phyloP scores from a whole-genome alignment of 331 rosid genomes.

The Quercus lobata region DNA sequence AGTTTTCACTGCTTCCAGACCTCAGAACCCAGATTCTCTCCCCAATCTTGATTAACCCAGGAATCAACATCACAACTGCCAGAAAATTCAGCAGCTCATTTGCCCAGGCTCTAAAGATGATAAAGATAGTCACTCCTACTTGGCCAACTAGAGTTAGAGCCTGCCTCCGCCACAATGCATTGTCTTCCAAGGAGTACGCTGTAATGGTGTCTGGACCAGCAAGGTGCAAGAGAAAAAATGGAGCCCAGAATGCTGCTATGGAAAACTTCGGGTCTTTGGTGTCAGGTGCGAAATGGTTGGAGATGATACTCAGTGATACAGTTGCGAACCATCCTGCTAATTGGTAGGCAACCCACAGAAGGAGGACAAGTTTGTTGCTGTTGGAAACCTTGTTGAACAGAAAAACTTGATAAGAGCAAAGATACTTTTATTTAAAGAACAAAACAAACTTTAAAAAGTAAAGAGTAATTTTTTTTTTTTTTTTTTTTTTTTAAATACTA shows the following conservation, averaged over 20 bases:
- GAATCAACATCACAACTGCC: constrained; percentile 28
- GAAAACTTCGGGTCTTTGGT: not conserved
- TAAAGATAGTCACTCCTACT: constrained; percentile 3
- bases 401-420: too few species aligned
- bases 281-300: not conserved
- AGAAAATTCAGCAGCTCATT: not conserved
- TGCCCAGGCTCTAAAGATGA: constrained; percentile 25
- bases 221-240: too few species aligned
- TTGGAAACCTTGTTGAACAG: too few species aligned
- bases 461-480: too few species aligned
- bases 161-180: constrained; percentile 38
- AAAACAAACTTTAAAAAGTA: too few species aligned
- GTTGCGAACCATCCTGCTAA: constrained; percentile 36
- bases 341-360: constrained; percentile 23
- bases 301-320: constrained; percentile 20
- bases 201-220: too few species aligned
- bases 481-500: too few species aligned
- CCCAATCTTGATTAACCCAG: constrained; percentile 32
- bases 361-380: not conserved
- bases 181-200: constrained; percentile 26
- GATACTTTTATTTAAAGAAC: too few species aligned
- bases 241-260: not conserved
- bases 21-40: not conserved
- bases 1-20: constrained; percentile 4
- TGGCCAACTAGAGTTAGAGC: constrained; percentile 18